Evolutionary conservation across 371 early-diverging fungal species (phyloP), one percentile per base, ranked within the genome.

Genomic region (Ecytonucleospora hepatopenaei): DNA sequence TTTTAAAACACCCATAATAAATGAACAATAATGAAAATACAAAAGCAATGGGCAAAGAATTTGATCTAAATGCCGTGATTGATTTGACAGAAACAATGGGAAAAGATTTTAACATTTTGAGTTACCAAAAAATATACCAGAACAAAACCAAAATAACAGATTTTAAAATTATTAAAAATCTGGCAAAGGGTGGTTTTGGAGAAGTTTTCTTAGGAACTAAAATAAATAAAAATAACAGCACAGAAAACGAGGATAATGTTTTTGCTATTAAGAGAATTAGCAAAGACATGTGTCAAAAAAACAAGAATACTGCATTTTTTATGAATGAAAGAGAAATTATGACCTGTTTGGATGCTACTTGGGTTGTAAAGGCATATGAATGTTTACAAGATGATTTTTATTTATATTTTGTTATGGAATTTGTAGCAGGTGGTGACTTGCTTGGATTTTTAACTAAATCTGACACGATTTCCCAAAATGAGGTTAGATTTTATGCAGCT

Each of bases 221-320:
- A n/a, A n/a, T n/a, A n/a, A n/a, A n/a, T n/a, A n/a, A n/a, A n/a
- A n/a, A n/a, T n/a, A n/a, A n/a, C n/a, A n/a, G n/a, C n/a, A 77
- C 63, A 27, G 87, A 85, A 54, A 70, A 77, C 27, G 85, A 87
- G 66, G 79, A 82, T 21, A 80, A 83, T 32, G 82, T 89, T 15
- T 95, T 91, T 77, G 94, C 94, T 1, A 88, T 94, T 89, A 96
- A 96, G 72, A 85, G 86, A 4, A 83, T 92, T 30, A 86, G 86
- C 65, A 96, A 96, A 80, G 78, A 83, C 47, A 86, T 87, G 51
- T 80, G 92, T 16, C 78, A 90, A 31, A 85, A 86, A 1, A 86
- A 90, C 62, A 63, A 69, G 1, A 66, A 68, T 53, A 68, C 68
- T 12, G 64, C 76, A 30, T 59, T 76, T 33, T 76, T 75, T 59